Evolutionary conservation across 768 basidiomycete species (phyloP), one percentile per base, ranked within the genome.

Genomic region (Mycena alexandri): DNA sequence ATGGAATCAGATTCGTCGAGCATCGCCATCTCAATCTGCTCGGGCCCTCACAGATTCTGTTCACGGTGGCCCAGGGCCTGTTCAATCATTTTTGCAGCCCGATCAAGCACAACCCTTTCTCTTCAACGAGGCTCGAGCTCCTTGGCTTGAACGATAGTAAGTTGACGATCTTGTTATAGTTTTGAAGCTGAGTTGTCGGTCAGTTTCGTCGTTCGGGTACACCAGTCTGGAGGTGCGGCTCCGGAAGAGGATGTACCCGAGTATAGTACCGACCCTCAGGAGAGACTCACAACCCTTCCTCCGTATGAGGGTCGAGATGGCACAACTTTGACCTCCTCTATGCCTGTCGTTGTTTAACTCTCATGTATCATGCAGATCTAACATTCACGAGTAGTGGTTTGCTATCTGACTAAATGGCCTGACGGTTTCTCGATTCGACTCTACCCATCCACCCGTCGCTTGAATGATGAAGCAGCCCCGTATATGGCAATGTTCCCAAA

Each of bases 1-100:
- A n/a, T 68, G 70, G 63, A 71, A 71, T 22, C 34, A 50, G 29
- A 17, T 71, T 19, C 70, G 70, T n/a, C 70, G 70, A 9, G 47
- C 42, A 2, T 50, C 51, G 3, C 33, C 68, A 6, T 22, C 19
- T 48, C 36, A 12, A 9, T 14, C 33, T n/a, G n/a, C n/a, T n/a
- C 56, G 11, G 22, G 46, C n/a, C 24, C 47, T 3, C n/a, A 71
- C 70, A 6, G 67, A 68, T 36, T 38, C 55, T n/a, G 48, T 59
- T 7, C 68, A 71, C 44, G 70, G 70, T n/a, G 70, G 70, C 13
- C 70, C 70, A 1, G 67, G 67, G 1, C 63, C 70, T 8, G 63
- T 66, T 0, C 59, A 68, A 1, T 17, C 34, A 11, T 68, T 68
- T 46, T 43, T 68, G 29, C 56, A 58, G 25, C n/a, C 1, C 9